Conservation (phyloP, 129 eudicot species). For the Lactuca saligna region DNA sequence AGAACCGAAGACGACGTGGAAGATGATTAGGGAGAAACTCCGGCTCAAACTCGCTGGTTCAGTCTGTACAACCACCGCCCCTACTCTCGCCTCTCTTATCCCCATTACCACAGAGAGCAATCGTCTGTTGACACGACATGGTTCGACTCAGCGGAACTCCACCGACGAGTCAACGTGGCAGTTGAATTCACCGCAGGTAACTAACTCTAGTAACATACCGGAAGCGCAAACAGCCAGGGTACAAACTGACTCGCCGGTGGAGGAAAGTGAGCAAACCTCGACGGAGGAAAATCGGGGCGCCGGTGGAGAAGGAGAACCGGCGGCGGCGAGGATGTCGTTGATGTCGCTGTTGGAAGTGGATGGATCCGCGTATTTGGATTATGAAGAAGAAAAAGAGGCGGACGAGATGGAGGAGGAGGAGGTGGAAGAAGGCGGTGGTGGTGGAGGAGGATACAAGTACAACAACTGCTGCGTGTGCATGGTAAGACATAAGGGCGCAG, state of each 20-base stretch:
- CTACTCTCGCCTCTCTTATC: constrained; percentile 45
- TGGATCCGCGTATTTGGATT: constrained; percentile 44
- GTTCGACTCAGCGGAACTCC: not conserved
- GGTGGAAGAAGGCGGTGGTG: constrained; percentile 19
- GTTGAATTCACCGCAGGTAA: constrained; percentile 17
- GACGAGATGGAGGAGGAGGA: constrained; percentile 40
- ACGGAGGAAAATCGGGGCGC: constrained; percentile 12
- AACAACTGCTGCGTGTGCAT: constrained; percentile 78
- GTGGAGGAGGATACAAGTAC: constrained; percentile 37
- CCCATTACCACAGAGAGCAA: constrained; percentile 25
- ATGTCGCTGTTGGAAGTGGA: constrained; percentile 80
- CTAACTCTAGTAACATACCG: constrained; percentile 7
- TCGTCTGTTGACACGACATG: constrained; percentile 9
- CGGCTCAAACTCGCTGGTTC: constrained; percentile 49
- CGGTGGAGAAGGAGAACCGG: constrained; percentile 36
- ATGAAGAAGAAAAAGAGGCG: constrained; percentile 37
- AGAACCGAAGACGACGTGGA: constrained; percentile 56
- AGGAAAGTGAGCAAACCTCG: constrained; percentile 13
- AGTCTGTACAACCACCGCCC: constrained; percentile 43
- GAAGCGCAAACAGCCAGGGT: constrained; percentile 9
- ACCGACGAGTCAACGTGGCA: constrained; percentile 1
- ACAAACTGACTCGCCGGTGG: constrained; percentile 24
- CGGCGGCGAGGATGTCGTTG: constrained; percentile 66
- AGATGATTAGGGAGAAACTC: constrained; percentile 44
- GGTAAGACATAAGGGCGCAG: constrained; percentile 92